These are phyloP conservation scores for Lactifluus volemus DNA, from an alignment of 768 basidiomycete species.

Conservation along the genomic window DNA sequence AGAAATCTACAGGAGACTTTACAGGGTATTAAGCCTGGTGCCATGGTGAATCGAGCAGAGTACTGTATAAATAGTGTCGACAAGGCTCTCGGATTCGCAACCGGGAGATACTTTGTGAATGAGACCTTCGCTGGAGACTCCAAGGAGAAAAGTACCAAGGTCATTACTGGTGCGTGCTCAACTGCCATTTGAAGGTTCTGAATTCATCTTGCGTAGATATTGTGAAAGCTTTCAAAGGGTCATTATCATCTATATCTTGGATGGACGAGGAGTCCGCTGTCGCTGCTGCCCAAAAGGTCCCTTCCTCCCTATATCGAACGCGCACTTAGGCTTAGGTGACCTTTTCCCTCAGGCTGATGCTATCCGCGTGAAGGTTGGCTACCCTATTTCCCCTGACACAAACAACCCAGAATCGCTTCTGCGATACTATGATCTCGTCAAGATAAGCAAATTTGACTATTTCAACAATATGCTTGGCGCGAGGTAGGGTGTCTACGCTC, in stretches of 20 bases:
- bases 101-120: conserved; percentile 84
- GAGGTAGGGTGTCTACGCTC: conserved; percentile 31
- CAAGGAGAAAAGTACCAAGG: conserved; percentile 67
- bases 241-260: conserved; percentile 72
- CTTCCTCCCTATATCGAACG: conserved; percentile 2
- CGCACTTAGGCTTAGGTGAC: conserved; percentile 10
- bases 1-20: conserved; percentile 63
- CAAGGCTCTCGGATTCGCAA: conserved; percentile 73
- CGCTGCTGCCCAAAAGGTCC: conserved; percentile 79
- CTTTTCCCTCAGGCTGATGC: conserved; percentile 49
- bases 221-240: conserved; percentile 72
- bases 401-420: conserved; percentile 56
- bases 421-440: conserved; percentile 64
- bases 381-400: conserved; percentile 81
- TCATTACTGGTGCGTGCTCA: conserved; percentile 62
- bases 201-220: conserved; percentile 42
- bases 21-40: conserved; percentile 81
- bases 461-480: conserved; percentile 77
- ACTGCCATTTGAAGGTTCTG: not conserved
- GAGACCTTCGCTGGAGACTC: conserved; percentile 74
- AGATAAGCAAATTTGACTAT: conserved; percentile 59
- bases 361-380: conserved; percentile 89
- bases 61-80: conserved; percentile 73
- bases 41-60: conserved; percentile 72
- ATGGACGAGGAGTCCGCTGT: conserved; percentile 79